phyloP scores from a whole-genome alignment of 1,139 yeast genomes.

The Pichia sp. region DNA sequence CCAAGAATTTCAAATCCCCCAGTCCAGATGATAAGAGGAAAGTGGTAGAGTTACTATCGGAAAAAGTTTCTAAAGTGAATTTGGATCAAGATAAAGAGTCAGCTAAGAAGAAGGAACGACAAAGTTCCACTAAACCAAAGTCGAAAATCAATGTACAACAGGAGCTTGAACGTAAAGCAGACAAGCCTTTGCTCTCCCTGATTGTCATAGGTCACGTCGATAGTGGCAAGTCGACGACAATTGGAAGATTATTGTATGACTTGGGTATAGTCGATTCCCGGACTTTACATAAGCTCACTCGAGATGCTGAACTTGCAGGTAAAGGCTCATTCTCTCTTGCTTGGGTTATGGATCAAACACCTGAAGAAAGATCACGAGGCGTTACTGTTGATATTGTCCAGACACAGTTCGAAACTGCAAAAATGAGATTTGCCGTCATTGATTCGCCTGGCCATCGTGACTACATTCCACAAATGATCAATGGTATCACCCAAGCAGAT shows the following conservation, averaged over 20 bases:
- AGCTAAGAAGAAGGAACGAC: conserved; percentile 28
- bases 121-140: conserved; percentile 38
- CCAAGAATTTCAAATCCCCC: conserved; percentile 58
- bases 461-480: conserved; percentile 98
- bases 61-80: conserved; percentile 27
- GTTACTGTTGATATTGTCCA: conserved; percentile 91
- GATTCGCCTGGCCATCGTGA: conserved; percentile 99
- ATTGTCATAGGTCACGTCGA: conserved; percentile 96
- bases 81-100: conserved; percentile 17
- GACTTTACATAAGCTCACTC: conserved; percentile 69
- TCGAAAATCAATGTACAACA: conserved; percentile 39
- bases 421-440: conserved; percentile 72
- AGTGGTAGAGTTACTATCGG: conserved; percentile 34
- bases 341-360: conserved; percentile 96
- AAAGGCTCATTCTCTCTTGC: conserved; percentile 94
- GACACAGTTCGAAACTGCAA: conserved; percentile 68
- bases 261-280: conserved; percentile 75
- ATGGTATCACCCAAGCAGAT: conserved; percentile 91
- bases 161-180: conserved; percentile 39
- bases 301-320: conserved; percentile 79
- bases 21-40: conserved; percentile 81
- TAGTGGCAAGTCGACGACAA: conserved; percentile 93
- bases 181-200: conserved; percentile 67
- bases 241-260: conserved; percentile 85
- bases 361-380: conserved; percentile 85